Base-by-base conservation (phyloP, 371 early-diverging fungal genomes). In the Phascolomyces articulosus region DNA sequence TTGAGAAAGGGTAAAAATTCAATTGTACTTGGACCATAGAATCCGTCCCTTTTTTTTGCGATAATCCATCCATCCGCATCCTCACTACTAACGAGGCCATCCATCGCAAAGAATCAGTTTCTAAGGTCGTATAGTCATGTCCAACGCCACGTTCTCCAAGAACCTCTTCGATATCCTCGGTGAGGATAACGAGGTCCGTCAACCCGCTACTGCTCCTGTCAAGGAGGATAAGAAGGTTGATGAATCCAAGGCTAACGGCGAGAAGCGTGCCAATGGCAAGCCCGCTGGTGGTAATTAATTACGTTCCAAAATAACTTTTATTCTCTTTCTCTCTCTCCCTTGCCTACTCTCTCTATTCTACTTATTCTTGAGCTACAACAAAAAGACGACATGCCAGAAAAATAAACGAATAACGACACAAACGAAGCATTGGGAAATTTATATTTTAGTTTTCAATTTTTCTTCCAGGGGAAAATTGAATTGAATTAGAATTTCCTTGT, bases 121-220 rank as follows among this genome's bases (percentile, higher is more conserved):
- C 59, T 31, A 58, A 59, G 60, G 67, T 71, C 72, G 66, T 72
- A 68, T 72, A 68, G 69, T 64, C 69, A 78, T 78, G 79, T 75
- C 79, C 69, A 71, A 74, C 64, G 68, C 80, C 66, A 68, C 82
- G 59, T 81, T 73, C 71, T 78, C 79, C 71, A 78, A 81, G 67
- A 90, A 90, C 79, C 78, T 74, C 65, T 90, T 84, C 77, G 86
- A 80, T 72, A 78, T 89, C 71, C 83, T 90, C 69, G 81, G 79
- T 49, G 87, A 90, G 59, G 85, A 82, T 62, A 86, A 80, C 66
- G 76, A 76, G 41, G 77, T 78, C 71, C 75, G 72, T 62, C 58
- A 68, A 58, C 64, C 69, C 59, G 71, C 73, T 59, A 71, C 76
- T 62, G 67, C 79, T 64, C 69, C 74, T 56, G 44, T n/a, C 44